Percentiles rank a stretch among this genome's conserved stretches.
These are phyloP conservation scores for Tremella mesenterica DNA, from an alignment of 768 basidiomycete genomes.

Conservation along the genomic window DNA sequence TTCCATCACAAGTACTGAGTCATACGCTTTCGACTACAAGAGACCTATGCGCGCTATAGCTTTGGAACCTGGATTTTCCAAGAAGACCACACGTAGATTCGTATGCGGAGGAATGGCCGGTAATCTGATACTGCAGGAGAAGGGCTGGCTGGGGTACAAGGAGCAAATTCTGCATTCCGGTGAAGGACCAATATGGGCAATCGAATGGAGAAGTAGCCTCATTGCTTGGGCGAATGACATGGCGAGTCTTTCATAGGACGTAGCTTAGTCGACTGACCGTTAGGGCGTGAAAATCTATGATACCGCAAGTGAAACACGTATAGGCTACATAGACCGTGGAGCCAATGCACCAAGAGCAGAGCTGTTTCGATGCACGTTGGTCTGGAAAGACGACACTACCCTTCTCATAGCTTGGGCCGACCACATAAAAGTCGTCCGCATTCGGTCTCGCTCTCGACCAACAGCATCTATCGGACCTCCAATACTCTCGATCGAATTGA, in stretches of 20 bases:
- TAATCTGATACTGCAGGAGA: slow-evolving; percentile 75
- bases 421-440: slow-evolving; percentile 75
- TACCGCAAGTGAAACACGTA: slow-evolving; percentile 61
- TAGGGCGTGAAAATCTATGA: slow-evolving; percentile 95
- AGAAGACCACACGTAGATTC: slow-evolving; percentile 64
- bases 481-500: slow-evolving; percentile 61
- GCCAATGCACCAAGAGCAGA: slow-evolving; percentile 80
- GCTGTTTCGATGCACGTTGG: slow-evolving; percentile 81
- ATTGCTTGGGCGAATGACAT: slow-evolving; percentile 96
- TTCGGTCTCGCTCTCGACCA: slow-evolving; percentile 49
- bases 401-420: slow-evolving; percentile 91
- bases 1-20: slow-evolving; percentile 67
- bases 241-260: slow-evolving; percentile 48
- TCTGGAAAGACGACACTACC: slow-evolving; percentile 87
- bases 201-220: slow-evolving; percentile 71
- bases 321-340: slow-evolving; percentile 77
- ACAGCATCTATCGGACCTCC: slow-evolving; percentile 32
- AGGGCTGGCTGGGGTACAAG: slow-evolving; percentile 92
- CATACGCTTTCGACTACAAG: slow-evolving; percentile 79
- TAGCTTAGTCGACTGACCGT: background rate
- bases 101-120: slow-evolving; percentile 91
- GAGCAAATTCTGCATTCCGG: slow-evolving; percentile 71
- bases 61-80: slow-evolving; percentile 81
- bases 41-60: slow-evolving; percentile 84
- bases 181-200: slow-evolving; percentile 92